Evolutionary conservation across 1,284 basidiomycete genomes (phyloP).

Genomic region (Schizophyllum commune): DNA sequence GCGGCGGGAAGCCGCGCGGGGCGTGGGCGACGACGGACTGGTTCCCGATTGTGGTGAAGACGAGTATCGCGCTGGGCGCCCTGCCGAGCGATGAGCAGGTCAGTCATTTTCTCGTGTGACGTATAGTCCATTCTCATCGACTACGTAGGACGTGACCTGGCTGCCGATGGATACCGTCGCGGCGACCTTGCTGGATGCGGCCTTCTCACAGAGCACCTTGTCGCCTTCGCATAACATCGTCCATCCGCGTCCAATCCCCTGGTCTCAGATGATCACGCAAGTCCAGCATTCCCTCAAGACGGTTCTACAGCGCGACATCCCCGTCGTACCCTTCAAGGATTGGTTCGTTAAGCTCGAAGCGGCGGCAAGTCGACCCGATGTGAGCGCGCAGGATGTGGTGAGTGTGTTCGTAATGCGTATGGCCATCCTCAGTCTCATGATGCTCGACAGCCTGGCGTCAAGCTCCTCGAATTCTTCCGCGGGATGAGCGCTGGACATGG

Average conservation of each 20-base stretch:
- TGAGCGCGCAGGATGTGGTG: neutral
- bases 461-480: no score
- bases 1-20: conserved; percentile 28
- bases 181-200: conserved; percentile 15
- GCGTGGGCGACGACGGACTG: conserved; percentile 37
- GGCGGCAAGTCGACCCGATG: neutral
- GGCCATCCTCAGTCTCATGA: no score
- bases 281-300: conserved; percentile 13
- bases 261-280: conserved; percentile 15
- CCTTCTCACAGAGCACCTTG: conserved; percentile 5
- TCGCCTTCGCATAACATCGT: conserved; percentile 18
- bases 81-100: conserved; percentile 23
- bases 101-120: conserved; percentile 6
- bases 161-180: conserved; percentile 19
- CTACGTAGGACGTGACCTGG: conserved; percentile 16
- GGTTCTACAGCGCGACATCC: conserved; percentile 7
- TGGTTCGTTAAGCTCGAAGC: conserved; percentile 23
- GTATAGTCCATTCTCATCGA: neutral
- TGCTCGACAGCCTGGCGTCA: no score
- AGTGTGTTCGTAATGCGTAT: neutral
- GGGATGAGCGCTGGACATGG: no score
- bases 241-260: conserved; percentile 21
- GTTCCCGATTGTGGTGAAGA: conserved; percentile 34
- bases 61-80: conserved; percentile 18
- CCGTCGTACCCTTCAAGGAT: conserved; percentile 21